phyloP scores from a whole-genome alignment of 176 grass and related monocot species.

The Triticum urartu region DNA sequence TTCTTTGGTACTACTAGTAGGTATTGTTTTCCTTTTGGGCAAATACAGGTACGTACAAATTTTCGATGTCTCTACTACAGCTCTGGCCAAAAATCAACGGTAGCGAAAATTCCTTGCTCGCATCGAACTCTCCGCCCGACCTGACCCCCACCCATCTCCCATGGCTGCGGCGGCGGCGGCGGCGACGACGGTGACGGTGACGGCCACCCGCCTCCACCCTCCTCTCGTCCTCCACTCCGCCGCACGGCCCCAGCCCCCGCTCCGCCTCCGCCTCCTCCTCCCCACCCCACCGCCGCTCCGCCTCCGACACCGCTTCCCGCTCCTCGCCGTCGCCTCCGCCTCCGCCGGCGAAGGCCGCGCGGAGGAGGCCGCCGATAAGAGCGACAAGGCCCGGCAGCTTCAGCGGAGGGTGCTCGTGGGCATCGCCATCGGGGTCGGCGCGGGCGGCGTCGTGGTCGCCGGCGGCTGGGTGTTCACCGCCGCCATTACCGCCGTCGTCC shows the following conservation, averaged over 20 bases:
- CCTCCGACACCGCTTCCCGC: constrained; percentile 38
- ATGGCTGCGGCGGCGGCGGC: constrained; percentile 34
- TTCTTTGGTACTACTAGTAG: no score
- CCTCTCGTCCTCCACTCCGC: neutral
- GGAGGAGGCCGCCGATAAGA: neutral
- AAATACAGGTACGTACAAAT: no score
- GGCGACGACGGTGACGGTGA: constrained; percentile 1
- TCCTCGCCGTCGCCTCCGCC: constrained; percentile 25
- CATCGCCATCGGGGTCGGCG: constrained; percentile 74
- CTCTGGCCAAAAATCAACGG: neutral
- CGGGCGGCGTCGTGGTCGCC: constrained; percentile 71
- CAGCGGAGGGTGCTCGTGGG: constrained; percentile 72
- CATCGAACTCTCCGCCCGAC: constrained; percentile 49
- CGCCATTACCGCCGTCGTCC: constrained; percentile 43
- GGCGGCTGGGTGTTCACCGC: constrained; percentile 75
- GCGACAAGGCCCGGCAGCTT: constrained; percentile 43
- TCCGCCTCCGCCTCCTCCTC: constrained; percentile 39
- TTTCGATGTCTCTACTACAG: neutral
- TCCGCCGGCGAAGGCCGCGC: neutral
- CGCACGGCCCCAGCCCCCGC: neutral
- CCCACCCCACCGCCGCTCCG: constrained; percentile 34
- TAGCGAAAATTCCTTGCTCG: neutral
- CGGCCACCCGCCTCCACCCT: constrained; percentile 25
- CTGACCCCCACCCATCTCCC: constrained; percentile 11
- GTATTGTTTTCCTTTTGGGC: no score